Conservation (phyloP, 1,139 yeast species). For the Scheffersomyces parashehatae region DNA sequence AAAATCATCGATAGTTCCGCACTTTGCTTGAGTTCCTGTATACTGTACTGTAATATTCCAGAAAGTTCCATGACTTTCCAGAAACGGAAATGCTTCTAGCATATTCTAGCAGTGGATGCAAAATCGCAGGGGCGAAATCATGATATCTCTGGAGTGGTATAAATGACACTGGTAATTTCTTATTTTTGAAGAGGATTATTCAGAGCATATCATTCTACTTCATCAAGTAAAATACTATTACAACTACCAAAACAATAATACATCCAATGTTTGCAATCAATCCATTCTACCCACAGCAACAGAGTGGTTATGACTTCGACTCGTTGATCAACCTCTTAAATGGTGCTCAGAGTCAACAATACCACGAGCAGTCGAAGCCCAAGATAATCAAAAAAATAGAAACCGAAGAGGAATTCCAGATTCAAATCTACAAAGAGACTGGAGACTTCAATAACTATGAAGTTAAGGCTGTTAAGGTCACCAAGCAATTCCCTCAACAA, state of each 20-base stretch:
- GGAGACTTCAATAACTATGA: constrained; percentile 43
- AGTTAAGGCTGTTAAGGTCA: constrained; percentile 32
- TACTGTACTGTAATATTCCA: background rate
- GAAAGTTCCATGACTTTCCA: constrained; percentile 1
- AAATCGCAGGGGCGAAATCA: background rate
- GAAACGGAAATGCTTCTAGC: background rate
- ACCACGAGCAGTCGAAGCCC: constrained; percentile 22
- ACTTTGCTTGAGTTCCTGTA: background rate
- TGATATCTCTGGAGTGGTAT: background rate
- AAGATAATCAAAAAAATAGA: constrained; percentile 39
- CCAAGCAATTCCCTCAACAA: constrained; percentile 12
- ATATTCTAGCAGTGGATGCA: constrained; percentile 1
- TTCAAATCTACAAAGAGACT: constrained; percentile 37
- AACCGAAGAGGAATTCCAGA: constrained; percentile 37
- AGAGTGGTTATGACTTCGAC: constrained; percentile 8
- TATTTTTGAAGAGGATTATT: too few species aligned
- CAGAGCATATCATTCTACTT: too few species aligned
- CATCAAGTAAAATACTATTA: background rate
- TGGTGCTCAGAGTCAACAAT: constrained; percentile 10
- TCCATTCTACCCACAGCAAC: constrained; percentile 6
- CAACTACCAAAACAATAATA: background rate
- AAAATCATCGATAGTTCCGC: too few species aligned
- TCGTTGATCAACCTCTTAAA: constrained; percentile 8
- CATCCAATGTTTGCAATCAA: constrained; percentile 2
- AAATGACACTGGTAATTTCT: background rate